Evolutionary conservation across 371 early-diverging fungal genomes (phyloP), one percentile per base, ranked within the genome.

Genomic region (Rhizopus arrhizus): DNA sequence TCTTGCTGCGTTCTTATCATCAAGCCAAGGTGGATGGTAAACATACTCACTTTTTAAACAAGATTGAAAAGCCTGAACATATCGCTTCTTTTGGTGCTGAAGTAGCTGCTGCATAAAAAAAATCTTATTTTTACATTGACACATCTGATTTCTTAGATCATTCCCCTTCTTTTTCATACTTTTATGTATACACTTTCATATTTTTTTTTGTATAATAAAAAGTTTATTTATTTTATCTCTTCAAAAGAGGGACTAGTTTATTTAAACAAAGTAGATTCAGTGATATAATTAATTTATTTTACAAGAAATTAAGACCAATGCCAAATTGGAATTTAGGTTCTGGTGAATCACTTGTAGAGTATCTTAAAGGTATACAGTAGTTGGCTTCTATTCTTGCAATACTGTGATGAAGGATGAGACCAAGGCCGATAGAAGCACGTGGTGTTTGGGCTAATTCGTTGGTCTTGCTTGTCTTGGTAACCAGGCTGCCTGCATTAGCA

Each of bases 281-380:
- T 22, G 22, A 22, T 22, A 22, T 22, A 22, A 22, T 22, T 22
- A 22, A 22, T 22, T 22, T 22, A 22, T 22, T 43, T 54, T 84
- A 95, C 75, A 93, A 77, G 61, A 93, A 95, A 68, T 86, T 81
- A 43, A 95, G 67, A 32, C 95, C 97, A 41, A 96, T 72, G 6
- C 96, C 96, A 70, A 95, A 84, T 72, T 93, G 90, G 55, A 91
- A 69, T 9, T 95, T 95, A 8, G 86, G 78, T 60, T 86, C 78
- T 33, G 86, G 66, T 12, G 77, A 68, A 71, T 97, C 97, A 34
- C 86, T 80, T 29, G 76, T 41, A 31, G 80, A 65, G 78, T 67
- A 75, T 57, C 56, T 73, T 31, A 80, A 52, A 62, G 77, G 77
- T 58, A 77, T 66, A 59, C 75, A 77, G 48, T 73, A 77, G 59